A percentile compares a stretch with the other conserved stretches of the same genome.
Conservation (phyloP, 2,329 filamentous ascomycete genomes). For the Cordyceps javanica region DNA sequence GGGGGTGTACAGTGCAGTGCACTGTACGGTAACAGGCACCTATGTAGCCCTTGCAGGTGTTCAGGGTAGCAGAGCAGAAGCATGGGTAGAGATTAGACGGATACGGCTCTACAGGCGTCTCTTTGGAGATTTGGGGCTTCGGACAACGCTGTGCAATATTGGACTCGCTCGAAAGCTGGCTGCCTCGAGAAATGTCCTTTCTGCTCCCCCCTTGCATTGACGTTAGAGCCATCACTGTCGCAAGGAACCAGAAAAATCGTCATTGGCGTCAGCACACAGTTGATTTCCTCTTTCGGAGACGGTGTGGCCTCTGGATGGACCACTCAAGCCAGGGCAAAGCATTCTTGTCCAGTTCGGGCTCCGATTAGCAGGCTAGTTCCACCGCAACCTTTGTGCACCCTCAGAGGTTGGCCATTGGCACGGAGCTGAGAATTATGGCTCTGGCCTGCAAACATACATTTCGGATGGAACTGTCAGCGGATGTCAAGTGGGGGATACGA, state of each 20-base stretch:
- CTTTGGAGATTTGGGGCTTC: neutral
- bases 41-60: neutral
- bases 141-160: neutral
- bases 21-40: too few species aligned
- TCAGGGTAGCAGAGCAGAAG: neutral
- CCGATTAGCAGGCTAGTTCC: slow-evolving; percentile 3
- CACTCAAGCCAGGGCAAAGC: neutral
- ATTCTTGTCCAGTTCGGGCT: neutral
- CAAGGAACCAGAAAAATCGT: too few species aligned
- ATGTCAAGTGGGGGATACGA: neutral
- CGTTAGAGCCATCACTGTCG: neutral
- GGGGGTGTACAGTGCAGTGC: neutral
- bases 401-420: neutral
- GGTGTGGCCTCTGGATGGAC: slow-evolving; percentile 10
- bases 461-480: neutral
- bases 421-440: neutral
- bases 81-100: neutral
- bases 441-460: neutral
- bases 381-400: neutral
- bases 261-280: neutral
- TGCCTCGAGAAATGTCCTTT: neutral
- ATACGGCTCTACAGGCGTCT: neutral
- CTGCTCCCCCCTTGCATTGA: neutral
- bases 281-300: slow-evolving; percentile 13
- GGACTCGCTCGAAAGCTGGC: neutral